These are phyloP conservation scores for Populus tomentosa DNA, from an alignment of 441 rosid species.

Conservation along the genomic window DNA sequence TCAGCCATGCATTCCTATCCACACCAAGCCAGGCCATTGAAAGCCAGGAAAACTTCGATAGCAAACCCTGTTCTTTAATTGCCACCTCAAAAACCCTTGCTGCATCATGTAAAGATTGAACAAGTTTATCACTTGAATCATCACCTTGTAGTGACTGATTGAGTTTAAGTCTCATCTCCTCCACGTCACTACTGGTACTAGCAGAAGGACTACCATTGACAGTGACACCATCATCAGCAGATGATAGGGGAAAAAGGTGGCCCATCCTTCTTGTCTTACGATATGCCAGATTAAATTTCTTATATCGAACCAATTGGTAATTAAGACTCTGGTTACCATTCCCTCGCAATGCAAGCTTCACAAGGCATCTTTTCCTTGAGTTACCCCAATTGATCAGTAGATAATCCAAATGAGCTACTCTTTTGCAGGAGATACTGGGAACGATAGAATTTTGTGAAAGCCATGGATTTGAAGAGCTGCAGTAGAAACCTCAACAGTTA, in stretches of 20 bases:
- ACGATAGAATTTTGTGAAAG: slow-evolving; percentile 38
- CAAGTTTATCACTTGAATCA: slow-evolving; percentile 67
- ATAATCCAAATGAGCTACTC: slow-evolving; percentile 32
- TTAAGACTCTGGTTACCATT: slow-evolving; percentile 23
- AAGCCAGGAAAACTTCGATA: slow-evolving; percentile 72
- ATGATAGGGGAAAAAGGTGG: slow-evolving; percentile 39
- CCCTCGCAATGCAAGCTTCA: slow-evolving; percentile 31
- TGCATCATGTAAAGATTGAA: slow-evolving; percentile 82
- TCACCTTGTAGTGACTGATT: slow-evolving; percentile 63
- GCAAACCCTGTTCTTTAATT: slow-evolving; percentile 52
- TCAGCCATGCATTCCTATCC: slow-evolving; percentile 85
- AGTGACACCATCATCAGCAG: slow-evolving; percentile 76
- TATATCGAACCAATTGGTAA: slow-evolving; percentile 25
- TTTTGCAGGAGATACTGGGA: slow-evolving; percentile 33
- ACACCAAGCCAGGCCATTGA: slow-evolving; percentile 86
- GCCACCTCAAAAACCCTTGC: slow-evolving; percentile 90
- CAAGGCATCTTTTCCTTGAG: slow-evolving; percentile 40
- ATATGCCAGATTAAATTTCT: slow-evolving; percentile 21
- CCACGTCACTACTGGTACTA: slow-evolving; percentile 50
- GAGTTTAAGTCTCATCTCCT: slow-evolving; percentile 68
- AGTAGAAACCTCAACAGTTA: slow-evolving; percentile 15
- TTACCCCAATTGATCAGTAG: slow-evolving; percentile 43
- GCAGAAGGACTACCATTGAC: slow-evolving; percentile 59
- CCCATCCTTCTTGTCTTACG: slow-evolving; percentile 37
- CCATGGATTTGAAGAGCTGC: slow-evolving; percentile 47